Evolutionary conservation across 306 rosid genomes (phyloP).

Genomic region (Quercus dentata): DNA sequence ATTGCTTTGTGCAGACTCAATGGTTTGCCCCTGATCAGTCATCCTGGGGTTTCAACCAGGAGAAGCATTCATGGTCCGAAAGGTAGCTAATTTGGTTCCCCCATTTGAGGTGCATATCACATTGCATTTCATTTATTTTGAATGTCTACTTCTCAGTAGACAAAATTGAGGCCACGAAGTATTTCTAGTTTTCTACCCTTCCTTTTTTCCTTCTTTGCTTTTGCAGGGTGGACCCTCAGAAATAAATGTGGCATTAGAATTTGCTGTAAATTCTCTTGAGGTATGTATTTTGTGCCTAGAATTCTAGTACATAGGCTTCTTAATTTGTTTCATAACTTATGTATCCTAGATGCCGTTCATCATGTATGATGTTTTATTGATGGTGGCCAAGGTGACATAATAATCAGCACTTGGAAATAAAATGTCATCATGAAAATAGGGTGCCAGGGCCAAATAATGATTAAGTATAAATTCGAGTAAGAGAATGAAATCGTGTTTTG

Average conservation of each 20-base stretch:
- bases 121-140: slow-evolving; percentile 16
- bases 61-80: slow-evolving; percentile 81
- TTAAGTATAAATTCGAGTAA: background rate
- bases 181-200: background rate
- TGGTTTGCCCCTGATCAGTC: slow-evolving; percentile 76
- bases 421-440: background rate
- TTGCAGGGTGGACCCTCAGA: slow-evolving; percentile 85
- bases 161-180: background rate
- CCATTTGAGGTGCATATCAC: slow-evolving; percentile 62
- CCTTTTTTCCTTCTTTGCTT: slow-evolving; percentile 8
- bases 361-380: background rate
- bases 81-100: slow-evolving; percentile 89
- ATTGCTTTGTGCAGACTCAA: slow-evolving; percentile 95
- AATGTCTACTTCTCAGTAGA: background rate
- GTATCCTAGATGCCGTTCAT: background rate
- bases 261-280: slow-evolving; percentile 71
- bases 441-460: background rate
- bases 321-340: background rate
- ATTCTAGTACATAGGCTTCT: background rate
- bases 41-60: slow-evolving; percentile 94
- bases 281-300: slow-evolving; percentile 39
- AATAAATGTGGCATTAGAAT: slow-evolving; percentile 90
- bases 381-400: background rate
- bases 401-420: background rate
- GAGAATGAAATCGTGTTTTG: background rate